Evolutionary conservation across 306 rosid genomes (phyloP).

Genomic region (Fragaria ananassa): DNA sequence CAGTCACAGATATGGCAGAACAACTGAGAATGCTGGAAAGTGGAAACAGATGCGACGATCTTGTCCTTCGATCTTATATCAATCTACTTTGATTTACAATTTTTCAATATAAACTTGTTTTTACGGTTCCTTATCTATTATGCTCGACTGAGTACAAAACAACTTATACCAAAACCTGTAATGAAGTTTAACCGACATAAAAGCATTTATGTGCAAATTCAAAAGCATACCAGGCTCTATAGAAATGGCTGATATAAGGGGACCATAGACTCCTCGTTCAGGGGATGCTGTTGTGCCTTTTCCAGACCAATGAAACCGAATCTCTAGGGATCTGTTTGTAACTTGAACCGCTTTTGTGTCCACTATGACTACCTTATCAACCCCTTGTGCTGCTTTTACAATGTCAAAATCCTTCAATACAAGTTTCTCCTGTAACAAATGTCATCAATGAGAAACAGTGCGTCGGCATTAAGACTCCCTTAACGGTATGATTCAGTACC

Average conservation of each 20-base stretch:
- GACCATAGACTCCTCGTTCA: slow-evolving; percentile 15
- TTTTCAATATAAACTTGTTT: background rate
- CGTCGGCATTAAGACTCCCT: background rate
- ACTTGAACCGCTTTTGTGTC: slow-evolving; percentile 7
- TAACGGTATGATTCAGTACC: slow-evolving; percentile 29
- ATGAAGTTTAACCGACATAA: background rate
- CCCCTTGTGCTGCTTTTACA: slow-evolving; percentile 31
- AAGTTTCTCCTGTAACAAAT: slow-evolving; percentile 37
- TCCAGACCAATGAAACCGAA: slow-evolving; percentile 29
- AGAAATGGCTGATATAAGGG: slow-evolving; percentile 28
- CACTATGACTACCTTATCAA: slow-evolving; percentile 30
- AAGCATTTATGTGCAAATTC: background rate
- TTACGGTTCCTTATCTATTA: background rate
- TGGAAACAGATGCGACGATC: background rate
- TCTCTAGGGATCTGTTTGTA: slow-evolving; percentile 3
- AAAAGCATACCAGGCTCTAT: slow-evolving; percentile 14
- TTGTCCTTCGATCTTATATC: background rate
- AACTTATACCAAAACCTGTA: background rate
- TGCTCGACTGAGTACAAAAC: background rate
- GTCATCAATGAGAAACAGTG: background rate
- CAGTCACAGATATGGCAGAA: background rate
- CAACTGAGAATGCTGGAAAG: background rate
- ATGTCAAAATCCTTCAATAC: slow-evolving; percentile 51
- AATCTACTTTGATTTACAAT: background rate
- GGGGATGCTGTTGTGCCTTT: slow-evolving; percentile 29